Evolutionary conservation across 495 filamentous ascomycete species (phyloP), one percentile per base, ranked within the genome.

Genomic region (Penicillium fimorum): DNA sequence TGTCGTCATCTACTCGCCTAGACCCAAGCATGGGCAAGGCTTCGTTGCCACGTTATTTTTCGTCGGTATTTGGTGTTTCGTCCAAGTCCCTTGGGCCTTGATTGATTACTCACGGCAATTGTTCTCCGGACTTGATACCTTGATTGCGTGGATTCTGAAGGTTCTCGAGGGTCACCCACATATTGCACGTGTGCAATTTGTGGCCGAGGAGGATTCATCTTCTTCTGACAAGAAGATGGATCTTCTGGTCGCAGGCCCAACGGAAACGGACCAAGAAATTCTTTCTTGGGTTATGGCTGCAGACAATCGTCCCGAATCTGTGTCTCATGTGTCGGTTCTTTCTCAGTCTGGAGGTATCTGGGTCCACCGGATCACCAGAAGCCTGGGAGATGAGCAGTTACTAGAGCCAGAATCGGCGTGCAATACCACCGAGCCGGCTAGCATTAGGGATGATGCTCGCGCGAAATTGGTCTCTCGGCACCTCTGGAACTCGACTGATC

Each of bases 141-240:
- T 47, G 45, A 20, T 30, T 32, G 27, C 13, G 11, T 32, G n/a
- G 27, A 47, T 20, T 20, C 27, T 47, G 45, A 30, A 32, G 4
- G 29, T 20, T 47, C 27, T 47, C 11, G 45, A 47, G n/a, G 45
- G 24, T 27, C 27, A 47, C 13, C 29, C 45, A n/a, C 45, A 47
- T 2, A 47, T 47, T 47, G 45, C 45, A 32, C 45, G 25, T 32
- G 27, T 47, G 45, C 45, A 47, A 17, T 18, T 18, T 20, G 45
- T 32, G 45, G 29, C 27, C 29, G 45, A 47, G 27, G 45, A 20
- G 7, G n/a, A 13, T 30, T 13, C 45, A 32, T 45, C 18, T 15
- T 32, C 45, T 10, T 47, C 32, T 11, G 15, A 47, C 27, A 5
- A 18, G 9, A 9, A 47, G 45, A 32, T 47, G n/a, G 45, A 47